Conservation (phyloP, 495 filamentous ascomycete genomes). For the Chaetomidium leptoderma region DNA sequence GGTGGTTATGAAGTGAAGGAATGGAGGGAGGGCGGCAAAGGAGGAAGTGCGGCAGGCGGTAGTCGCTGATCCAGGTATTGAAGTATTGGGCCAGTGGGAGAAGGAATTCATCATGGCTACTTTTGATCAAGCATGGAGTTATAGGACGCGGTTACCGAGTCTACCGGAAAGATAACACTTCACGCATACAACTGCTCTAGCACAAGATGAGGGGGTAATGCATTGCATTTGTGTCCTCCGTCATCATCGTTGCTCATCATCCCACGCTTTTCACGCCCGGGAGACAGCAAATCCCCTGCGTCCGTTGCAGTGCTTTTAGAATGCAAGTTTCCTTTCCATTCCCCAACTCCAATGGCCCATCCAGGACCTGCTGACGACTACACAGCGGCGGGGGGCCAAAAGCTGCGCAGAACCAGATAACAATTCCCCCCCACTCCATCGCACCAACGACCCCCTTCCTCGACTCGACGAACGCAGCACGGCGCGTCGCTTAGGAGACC, state of each 20-base stretch:
- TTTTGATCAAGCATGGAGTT: too few relatives aligned
- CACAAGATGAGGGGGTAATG: conserved; percentile 6
- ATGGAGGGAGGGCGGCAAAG: not conserved
- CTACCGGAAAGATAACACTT: not conserved
- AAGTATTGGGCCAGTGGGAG: too few relatives aligned
- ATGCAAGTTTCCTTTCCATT: conserved; percentile 37
- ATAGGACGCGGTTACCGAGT: too few relatives aligned
- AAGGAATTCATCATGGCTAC: too few relatives aligned
- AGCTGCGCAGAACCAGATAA: conserved; percentile 23
- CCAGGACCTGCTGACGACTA: conserved; percentile 14
- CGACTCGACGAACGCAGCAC: conserved; percentile 10
- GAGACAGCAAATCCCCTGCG: conserved; percentile 10
- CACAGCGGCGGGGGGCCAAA: conserved; percentile 13
- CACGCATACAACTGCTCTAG: not conserved
- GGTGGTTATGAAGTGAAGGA: not conserved
- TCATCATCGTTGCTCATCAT: conserved; percentile 4
- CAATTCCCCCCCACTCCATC: conserved; percentile 2
- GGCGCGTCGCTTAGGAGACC: conserved; percentile 52
- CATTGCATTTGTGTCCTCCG: conserved; percentile 13
- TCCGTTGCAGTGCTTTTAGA: conserved; percentile 25
- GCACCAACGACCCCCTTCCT: conserved; percentile 16
- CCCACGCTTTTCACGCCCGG: conserved; percentile 11
- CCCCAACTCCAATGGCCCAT: conserved; percentile 31
- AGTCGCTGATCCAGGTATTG: too few relatives aligned
- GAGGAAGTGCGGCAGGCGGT: not conserved